phyloP scores from a whole-genome alignment of 768 basidiomycete species.

The Collybiopsis confluens region DNA sequence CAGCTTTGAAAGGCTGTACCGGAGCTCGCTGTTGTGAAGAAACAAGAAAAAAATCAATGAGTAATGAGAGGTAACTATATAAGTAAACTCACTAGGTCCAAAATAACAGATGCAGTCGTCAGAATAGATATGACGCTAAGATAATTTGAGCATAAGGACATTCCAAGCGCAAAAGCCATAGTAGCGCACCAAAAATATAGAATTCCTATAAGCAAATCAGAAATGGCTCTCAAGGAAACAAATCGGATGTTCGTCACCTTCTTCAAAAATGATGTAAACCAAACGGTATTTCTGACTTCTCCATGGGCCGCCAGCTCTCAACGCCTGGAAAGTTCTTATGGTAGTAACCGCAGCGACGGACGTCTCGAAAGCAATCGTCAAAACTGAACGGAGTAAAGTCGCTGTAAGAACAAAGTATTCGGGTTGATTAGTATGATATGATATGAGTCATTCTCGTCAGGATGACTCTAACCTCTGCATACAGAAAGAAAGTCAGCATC shows the following conservation, averaged over 20 bases:
- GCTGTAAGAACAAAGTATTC: too few relatives aligned
- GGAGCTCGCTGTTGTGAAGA: conserved; percentile 14
- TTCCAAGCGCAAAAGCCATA: neutral
- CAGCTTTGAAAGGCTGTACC: conserved; percentile 5
- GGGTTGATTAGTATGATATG: too few relatives aligned
- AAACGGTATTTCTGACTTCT: conserved; percentile 4
- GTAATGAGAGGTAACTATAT: neutral
- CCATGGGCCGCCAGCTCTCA: conserved; percentile 9
- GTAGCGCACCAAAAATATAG: conserved; percentile 4
- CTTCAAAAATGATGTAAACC: conserved; percentile 1
- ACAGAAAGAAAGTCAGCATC: neutral
- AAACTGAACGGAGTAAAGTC: conserved; percentile 13
- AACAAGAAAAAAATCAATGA: neutral
- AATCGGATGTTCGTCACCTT: neutral
- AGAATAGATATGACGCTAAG: neutral
- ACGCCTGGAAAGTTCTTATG: conserved; percentile 15
- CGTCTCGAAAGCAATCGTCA: conserved; percentile 16
- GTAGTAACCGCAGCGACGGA: conserved; percentile 12
- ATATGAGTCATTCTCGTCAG: neutral
- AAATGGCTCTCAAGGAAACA: neutral
- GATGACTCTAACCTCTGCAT: neutral
- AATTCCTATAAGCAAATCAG: neutral
- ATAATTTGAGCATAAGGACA: neutral
- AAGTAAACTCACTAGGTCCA: neutral
- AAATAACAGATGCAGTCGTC: neutral